phyloP scores from a whole-genome alignment of 331 rosid species.

The Arachis monticola region DNA sequence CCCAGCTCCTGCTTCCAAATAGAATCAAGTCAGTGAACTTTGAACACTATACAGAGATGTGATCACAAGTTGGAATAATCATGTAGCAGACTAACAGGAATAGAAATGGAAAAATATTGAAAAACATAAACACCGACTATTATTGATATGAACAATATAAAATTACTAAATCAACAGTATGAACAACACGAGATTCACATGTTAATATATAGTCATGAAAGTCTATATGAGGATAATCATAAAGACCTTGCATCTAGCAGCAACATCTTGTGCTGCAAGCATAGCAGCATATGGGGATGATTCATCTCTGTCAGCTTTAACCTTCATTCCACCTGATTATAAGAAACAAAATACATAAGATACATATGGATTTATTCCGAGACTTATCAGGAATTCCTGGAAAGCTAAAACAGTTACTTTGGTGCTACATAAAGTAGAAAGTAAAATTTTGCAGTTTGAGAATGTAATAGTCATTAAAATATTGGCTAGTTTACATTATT shows the following conservation, averaged over 20 bases:
- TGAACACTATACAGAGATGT: neutral
- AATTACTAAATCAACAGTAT: neutral
- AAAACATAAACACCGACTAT: neutral
- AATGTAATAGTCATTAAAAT: no score
- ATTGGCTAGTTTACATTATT: no score
- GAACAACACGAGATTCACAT: neutral
- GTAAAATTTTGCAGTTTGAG: no score
- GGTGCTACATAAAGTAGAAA: no score
- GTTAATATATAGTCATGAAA: neutral
- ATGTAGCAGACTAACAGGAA: neutral
- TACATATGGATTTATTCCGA: neutral
- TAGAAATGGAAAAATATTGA: neutral
- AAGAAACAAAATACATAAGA: neutral
- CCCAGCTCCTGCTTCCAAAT: conserved; percentile 66
- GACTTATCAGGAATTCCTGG: neutral
- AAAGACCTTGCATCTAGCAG: conserved; percentile 69
- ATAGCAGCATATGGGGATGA: conserved; percentile 82
- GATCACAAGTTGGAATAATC: neutral
- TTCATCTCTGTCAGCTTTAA: conserved; percentile 71
- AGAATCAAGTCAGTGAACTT: conserved; percentile 1
- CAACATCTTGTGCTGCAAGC: conserved; percentile 86
- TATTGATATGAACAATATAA: neutral
- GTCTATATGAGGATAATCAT: neutral
- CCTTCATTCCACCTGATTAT: conserved; percentile 67
- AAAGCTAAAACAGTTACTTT: neutral